Conservation (phyloP, 208 protist genomes). For the Acanthamoeba triangularis region DNA sequence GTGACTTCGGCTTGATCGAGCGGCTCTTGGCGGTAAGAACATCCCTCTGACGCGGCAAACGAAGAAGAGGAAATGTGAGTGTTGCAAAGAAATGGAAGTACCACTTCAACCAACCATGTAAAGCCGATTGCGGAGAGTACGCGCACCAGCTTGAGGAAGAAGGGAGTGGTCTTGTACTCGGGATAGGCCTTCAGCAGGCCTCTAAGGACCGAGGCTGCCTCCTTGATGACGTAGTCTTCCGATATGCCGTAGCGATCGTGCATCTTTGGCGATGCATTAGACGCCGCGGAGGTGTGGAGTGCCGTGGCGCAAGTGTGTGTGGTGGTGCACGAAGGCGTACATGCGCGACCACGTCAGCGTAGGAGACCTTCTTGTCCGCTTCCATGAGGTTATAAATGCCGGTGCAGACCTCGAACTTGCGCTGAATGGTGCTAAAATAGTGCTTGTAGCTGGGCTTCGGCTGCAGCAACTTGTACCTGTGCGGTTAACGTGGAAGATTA, state of each 20-base stretch:
- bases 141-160: not conserved
- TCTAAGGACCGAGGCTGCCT: not conserved
- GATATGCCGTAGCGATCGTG: not conserved
- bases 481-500: not conserved
- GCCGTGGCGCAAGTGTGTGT: not conserved
- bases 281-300: not conserved
- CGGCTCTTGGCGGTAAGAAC: too few relatives aligned
- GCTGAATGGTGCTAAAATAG: conserved; percentile 1
- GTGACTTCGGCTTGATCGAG: not conserved
- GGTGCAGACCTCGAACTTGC: conserved; percentile 33
- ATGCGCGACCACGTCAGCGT: not conserved
- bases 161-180: not conserved
- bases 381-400: not conserved
- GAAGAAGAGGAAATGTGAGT: too few relatives aligned
- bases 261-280: not conserved
- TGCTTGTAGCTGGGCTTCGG: conserved; percentile 10
- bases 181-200: not conserved
- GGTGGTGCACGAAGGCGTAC: not conserved
- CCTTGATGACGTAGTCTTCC: not conserved
- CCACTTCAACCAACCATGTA: too few relatives aligned
- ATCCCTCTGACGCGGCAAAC: too few relatives aligned
- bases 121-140: too few relatives aligned
- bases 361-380: not conserved
- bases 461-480: conserved; percentile 69
- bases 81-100: too few relatives aligned